Conservation (phyloP, 1,284 basidiomycete species). For the Schizopora paradoxa region DNA sequence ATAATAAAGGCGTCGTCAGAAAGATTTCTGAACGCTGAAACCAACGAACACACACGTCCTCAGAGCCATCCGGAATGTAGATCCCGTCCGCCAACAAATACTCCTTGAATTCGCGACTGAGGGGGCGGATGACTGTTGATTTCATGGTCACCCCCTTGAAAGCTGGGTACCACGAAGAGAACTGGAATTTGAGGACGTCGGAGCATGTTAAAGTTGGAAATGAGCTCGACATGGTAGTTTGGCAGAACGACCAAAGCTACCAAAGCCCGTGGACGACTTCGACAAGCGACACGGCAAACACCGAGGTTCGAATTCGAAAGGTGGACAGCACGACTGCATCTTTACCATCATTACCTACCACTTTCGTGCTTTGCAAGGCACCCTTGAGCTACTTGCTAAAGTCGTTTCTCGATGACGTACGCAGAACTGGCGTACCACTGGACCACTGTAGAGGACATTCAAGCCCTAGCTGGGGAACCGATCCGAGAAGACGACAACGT, state of each 20-base stretch:
- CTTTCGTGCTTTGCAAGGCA: no score
- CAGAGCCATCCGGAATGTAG: constrained; percentile 78
- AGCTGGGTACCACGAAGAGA: constrained; percentile 82
- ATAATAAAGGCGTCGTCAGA: constrained; percentile 40
- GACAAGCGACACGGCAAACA: no score
- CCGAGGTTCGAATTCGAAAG: no score
- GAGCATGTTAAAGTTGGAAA: constrained; percentile 49
- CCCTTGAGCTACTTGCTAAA: no score
- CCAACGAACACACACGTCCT: constrained; percentile 52
- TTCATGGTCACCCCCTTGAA: constrained; percentile 72
- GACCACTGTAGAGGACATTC: no score
- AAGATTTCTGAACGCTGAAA: constrained; percentile 48
- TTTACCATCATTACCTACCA: no score
- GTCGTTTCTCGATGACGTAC: no score
- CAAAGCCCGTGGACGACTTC: no score
- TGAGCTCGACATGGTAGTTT: constrained; percentile 20
- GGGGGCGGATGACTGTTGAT: constrained; percentile 71
- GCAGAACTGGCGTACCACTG: no score
- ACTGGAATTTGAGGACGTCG: constrained; percentile 73
- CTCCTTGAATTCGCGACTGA: constrained; percentile 58
- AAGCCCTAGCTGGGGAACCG: no score
- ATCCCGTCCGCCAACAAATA: constrained; percentile 81
- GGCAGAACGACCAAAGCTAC: neutral
- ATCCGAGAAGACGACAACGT: no score
- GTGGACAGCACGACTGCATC: no score